Conservation (phyloP, 2,329 filamentous ascomycete genomes). For the Celoporthe dispersa region DNA sequence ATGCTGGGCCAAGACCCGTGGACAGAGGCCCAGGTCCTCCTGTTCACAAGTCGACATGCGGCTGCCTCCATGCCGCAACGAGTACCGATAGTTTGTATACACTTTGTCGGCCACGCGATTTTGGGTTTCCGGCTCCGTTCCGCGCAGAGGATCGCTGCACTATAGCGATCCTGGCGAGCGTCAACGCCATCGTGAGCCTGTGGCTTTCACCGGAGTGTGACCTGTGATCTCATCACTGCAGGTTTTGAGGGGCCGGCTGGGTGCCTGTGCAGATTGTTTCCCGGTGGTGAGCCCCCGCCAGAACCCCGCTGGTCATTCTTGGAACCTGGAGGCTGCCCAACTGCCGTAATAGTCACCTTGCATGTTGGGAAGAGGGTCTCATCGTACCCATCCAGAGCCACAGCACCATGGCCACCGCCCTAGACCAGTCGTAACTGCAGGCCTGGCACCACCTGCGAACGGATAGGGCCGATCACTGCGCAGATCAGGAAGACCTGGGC, state of each 20-base stretch:
- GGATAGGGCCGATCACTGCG: background rate
- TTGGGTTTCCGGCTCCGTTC: background rate
- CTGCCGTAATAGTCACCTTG: background rate
- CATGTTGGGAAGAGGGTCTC: background rate
- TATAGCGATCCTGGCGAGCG: slow-evolving; percentile 10
- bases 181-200: background rate
- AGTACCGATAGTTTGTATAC: background rate
- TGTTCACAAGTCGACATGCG: background rate
- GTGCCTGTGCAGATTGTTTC: background rate
- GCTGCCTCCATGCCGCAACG: background rate
- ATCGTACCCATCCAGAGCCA: background rate
- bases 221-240: background rate
- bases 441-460: background rate
- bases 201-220: background rate
- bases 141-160: slow-evolving; percentile 3
- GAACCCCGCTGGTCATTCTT: background rate
- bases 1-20: background rate
- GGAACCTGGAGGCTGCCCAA: background rate
- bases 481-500: background rate
- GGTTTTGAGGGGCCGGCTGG: background rate
- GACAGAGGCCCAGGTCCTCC: background rate
- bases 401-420: background rate
- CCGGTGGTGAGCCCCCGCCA: background rate
- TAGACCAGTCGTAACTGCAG: background rate
- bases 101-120: background rate